Conservation (phyloP, 345 rosid species). For the Hevea brasiliensis region DNA sequence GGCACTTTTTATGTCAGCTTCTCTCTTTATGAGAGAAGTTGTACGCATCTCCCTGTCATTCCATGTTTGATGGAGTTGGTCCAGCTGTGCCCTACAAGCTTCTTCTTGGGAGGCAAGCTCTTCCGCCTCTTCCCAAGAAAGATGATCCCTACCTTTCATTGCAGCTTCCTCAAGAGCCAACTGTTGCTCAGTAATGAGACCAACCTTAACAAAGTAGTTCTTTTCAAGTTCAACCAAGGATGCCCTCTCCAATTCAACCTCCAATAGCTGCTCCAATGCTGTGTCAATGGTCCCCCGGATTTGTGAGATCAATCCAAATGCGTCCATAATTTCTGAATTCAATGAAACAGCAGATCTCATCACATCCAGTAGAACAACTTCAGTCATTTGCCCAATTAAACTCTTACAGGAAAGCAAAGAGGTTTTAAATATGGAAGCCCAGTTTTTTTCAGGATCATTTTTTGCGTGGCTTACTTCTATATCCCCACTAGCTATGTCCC, state of each 20-base stretch:
- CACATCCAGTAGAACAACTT: conserved; percentile 61
- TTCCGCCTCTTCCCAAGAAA: conserved; percentile 98
- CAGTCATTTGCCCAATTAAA: conserved; percentile 66
- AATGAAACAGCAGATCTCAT: conserved; percentile 62
- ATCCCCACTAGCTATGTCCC: conserved; percentile 34
- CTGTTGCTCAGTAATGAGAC: conserved; percentile 77
- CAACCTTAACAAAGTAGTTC: conserved; percentile 78
- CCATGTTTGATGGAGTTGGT: conserved; percentile 82
- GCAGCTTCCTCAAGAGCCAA: conserved; percentile 88
- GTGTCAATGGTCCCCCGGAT: conserved; percentile 72
- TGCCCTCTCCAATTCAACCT: conserved; percentile 70
- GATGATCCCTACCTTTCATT: conserved; percentile 77
- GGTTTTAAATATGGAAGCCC: conserved; percentile 61
- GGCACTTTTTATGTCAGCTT: conserved; percentile 58
- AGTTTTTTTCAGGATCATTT: conserved; percentile 44
- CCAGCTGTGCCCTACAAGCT: conserved; percentile 84
- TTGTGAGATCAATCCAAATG: conserved; percentile 78
- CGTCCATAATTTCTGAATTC: conserved; percentile 78
- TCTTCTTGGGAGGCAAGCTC: conserved; percentile 96
- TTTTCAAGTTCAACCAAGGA: conserved; percentile 78
- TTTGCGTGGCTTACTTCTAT: conserved; percentile 32
- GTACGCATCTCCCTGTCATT: conserved; percentile 64
- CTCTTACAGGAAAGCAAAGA: conserved; percentile 53
- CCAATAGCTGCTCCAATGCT: conserved; percentile 72
- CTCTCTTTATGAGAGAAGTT: conserved; percentile 60